Base-by-base conservation (phyloP, 768 basidiomycete species). In the Hydnomerulius pinastri region DNA sequence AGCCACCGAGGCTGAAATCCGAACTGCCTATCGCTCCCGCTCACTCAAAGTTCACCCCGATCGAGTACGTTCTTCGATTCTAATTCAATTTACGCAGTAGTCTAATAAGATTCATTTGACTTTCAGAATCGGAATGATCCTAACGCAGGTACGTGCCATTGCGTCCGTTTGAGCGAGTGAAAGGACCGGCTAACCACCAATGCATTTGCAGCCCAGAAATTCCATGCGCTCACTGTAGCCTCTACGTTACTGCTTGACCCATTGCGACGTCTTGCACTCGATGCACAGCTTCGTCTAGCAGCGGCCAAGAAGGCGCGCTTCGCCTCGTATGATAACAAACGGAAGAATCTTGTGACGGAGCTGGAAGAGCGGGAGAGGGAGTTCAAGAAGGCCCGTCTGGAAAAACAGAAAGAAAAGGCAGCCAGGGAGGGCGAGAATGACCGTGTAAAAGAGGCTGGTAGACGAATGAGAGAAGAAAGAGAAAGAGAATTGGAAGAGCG, bases 11-110 rank as follows among this genome's bases (percentile, higher is more conserved):
- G 78, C 81, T 43, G 90, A 91, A 55, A 88, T 93, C 46, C 78
- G 81, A 50, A 88, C 83, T 3, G 89, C 90, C 0, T 93, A 92
- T 58, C 79, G 90, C 33, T 77, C 88, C 51, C 76, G 81, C 24
- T 92, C 91, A 2, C 76, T 90, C 59, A 92, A 90, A 72, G 88
- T 92, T 29, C 91, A 93, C 70, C 91, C 91, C 24, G 91, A 92
- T 63, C 81, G 89, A 62, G 90, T 90, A 57, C 54, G 81, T 77
- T 54, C 9, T 33, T 38, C 20, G 38, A 25, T 57, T 54, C 44
- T 29, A 54, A 39, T 55, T 53, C 27, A 41, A 23, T 17, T 46
- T n/a, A 29, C 59, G 62, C n/a, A 55, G 32, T 43, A 32, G 44
- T n/a, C 43, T 51, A 40, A 56, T 17, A 29, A 56, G n/a, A n/a